phyloP scores from a whole-genome alignment of 176 grass and related monocot genomes.

The Carex kokanica region DNA sequence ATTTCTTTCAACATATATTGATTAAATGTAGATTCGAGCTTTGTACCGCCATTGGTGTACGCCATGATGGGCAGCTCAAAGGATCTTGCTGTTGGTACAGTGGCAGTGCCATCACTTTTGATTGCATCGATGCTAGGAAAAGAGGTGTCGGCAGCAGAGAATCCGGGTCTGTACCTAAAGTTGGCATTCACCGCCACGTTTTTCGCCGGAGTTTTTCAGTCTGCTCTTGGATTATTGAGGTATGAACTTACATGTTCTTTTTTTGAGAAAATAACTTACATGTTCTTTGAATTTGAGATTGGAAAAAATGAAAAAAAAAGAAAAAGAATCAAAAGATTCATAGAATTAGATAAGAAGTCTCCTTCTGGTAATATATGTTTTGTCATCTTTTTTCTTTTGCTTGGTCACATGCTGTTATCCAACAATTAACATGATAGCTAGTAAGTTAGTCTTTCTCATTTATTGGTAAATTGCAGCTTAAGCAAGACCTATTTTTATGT shows the following conservation, averaged over 20 bases:
- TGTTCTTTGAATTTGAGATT: background rate
- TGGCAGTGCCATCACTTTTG: too few relatives aligned
- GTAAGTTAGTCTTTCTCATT: slow-evolving; percentile 11
- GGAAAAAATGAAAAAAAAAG: background rate
- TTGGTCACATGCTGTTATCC: background rate
- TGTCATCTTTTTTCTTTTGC: background rate
- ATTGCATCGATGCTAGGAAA: too few relatives aligned
- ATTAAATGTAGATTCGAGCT: slow-evolving; percentile 76
- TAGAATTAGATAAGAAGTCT: slow-evolving; percentile 20
- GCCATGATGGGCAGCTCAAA: slow-evolving; percentile 69
- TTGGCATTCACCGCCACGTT: too few relatives aligned
- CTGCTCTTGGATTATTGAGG: slow-evolving; percentile 42
- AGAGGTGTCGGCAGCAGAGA: too few relatives aligned
- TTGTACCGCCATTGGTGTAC: slow-evolving; percentile 96
- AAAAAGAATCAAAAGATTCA: background rate
- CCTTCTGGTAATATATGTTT: slow-evolving; percentile 13
- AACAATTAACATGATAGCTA: slow-evolving; percentile 1
- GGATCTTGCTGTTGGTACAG: too few relatives aligned
- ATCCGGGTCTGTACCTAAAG: too few relatives aligned
- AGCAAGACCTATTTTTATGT: background rate
- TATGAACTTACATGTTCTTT: slow-evolving; percentile 2
- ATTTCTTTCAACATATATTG: background rate
- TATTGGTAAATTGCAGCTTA: slow-evolving; percentile 15
- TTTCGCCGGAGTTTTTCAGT: too few relatives aligned
- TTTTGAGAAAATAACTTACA: too few relatives aligned